A percentile compares a stretch with the other conserved stretches of the same genome.
Evolutionary conservation across 352 stramenopile species (phyloP).

Genomic region (Pythium biforme): DNA sequence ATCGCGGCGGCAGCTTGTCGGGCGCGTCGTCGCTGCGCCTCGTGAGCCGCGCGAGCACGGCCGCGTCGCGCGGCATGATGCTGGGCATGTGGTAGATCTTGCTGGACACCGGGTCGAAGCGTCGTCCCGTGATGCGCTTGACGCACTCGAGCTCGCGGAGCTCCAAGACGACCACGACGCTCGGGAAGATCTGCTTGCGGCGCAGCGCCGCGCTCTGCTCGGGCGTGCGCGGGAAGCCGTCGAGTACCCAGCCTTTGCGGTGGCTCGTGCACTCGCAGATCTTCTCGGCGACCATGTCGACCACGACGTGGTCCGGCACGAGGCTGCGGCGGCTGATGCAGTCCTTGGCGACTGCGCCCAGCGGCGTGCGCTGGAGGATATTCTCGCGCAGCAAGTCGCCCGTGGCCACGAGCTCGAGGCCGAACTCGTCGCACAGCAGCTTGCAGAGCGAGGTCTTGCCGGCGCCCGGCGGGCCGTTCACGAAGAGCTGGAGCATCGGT

Average conservation of each 20-base stretch:
- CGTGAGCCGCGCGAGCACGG: slow-evolving; percentile 52
- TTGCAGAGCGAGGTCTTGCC: slow-evolving; percentile 73
- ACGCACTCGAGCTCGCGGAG: slow-evolving; percentile 45
- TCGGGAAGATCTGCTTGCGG: slow-evolving; percentile 45
- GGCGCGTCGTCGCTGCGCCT: slow-evolving; percentile 53
- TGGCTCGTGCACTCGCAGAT: slow-evolving; percentile 33
- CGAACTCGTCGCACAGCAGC: slow-evolving; percentile 52
- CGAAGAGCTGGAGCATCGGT: slow-evolving; percentile 73
- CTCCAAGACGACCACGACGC: slow-evolving; percentile 59
- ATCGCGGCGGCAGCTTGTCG: slow-evolving; percentile 54
- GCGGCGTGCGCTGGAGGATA: slow-evolving; percentile 52
- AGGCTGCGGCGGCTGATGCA: slow-evolving; percentile 67
- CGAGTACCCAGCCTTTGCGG: slow-evolving; percentile 61
- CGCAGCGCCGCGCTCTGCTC: slow-evolving; percentile 55
- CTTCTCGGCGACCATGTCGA: slow-evolving; percentile 76
- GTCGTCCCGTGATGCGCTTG: slow-evolving; percentile 47
- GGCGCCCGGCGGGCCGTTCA: slow-evolving; percentile 62
- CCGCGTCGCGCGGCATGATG: slow-evolving; percentile 38
- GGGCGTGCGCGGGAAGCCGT: slow-evolving; percentile 67
- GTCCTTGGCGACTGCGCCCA: slow-evolving; percentile 56
- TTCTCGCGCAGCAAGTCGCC: slow-evolving; percentile 73
- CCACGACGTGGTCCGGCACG: slow-evolving; percentile 67
- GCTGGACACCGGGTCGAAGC: slow-evolving; percentile 60
- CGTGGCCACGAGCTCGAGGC: slow-evolving; percentile 59
- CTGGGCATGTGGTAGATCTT: slow-evolving; percentile 59